phyloP scores from a whole-genome alignment of 352 stramenopile species.

The Phytophthora lateralis region DNA sequence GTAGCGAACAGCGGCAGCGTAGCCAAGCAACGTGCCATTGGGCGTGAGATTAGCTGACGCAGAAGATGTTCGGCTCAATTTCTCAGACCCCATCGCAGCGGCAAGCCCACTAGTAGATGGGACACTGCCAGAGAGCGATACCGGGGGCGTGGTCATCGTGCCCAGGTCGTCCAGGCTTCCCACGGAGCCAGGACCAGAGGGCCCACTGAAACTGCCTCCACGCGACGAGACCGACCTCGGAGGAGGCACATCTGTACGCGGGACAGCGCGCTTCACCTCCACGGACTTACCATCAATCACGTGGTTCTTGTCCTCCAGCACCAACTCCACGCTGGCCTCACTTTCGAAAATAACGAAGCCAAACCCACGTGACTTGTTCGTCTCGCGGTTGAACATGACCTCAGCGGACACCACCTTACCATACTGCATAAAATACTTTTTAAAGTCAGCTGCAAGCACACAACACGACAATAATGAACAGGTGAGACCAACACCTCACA shows the following conservation, averaged over 20 bases:
- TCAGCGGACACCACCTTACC: constrained; percentile 93
- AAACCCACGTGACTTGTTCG: constrained; percentile 94
- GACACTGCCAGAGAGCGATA: constrained; percentile 67
- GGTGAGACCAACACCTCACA: neutral
- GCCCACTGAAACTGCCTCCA: constrained; percentile 80
- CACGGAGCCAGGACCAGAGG: constrained; percentile 70
- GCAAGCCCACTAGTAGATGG: constrained; percentile 37
- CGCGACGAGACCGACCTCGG: constrained; percentile 75
- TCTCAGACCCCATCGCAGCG: constrained; percentile 38
- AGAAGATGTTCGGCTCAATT: constrained; percentile 31
- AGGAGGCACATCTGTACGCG: constrained; percentile 81
- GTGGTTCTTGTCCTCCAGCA: constrained; percentile 89
- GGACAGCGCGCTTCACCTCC: constrained; percentile 87
- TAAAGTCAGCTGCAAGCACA: constrained; percentile 77
- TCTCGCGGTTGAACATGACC: constrained; percentile 96
- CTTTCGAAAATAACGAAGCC: constrained; percentile 95
- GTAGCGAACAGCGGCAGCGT: constrained; percentile 83
- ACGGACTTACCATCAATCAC: constrained; percentile 93
- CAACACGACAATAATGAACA: constrained; percentile 5
- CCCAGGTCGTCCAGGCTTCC: constrained; percentile 74
- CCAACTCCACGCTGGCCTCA: constrained; percentile 84
- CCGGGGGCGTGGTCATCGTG: constrained; percentile 55
- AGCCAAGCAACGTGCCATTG: constrained; percentile 69
- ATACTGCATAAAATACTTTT: constrained; percentile 93
- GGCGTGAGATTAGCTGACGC: constrained; percentile 42